These are phyloP conservation scores for Amanita brunnescens DNA, from an alignment of 768 basidiomycete species.

Conservation along the genomic window DNA sequence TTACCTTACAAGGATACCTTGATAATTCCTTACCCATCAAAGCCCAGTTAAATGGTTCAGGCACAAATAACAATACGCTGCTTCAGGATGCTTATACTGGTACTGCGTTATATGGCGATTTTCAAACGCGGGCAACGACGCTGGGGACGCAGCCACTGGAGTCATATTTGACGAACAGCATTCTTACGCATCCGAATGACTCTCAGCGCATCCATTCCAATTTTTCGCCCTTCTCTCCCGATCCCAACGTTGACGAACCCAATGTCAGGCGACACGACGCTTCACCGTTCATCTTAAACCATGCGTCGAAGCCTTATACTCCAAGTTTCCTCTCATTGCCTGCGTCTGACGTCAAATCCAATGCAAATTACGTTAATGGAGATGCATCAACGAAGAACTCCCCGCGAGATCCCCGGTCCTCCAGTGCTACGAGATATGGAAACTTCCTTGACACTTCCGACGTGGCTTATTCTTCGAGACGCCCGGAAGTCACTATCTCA, in stretches of 20 bases:
- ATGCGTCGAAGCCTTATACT: conserved; percentile 41
- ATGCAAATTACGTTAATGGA: conserved; percentile 4
- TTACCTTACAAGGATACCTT: conserved; percentile 34
- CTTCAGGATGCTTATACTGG: conserved; percentile 14
- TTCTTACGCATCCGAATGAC: conserved; percentile 15
- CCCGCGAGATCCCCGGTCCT: conserved; percentile 33
- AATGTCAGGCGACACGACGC: conserved; percentile 31
- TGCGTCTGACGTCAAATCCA: conserved; percentile 31
- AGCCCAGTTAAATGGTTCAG: conserved; percentile 12
- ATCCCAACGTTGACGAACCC: conserved; percentile 42
- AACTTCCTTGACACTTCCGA: conserved; percentile 36
- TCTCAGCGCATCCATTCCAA: conserved; percentile 27
- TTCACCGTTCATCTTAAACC: conserved; percentile 23
- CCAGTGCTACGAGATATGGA: conserved; percentile 37
- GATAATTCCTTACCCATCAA: conserved; percentile 11
- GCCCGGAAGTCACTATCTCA: conserved; percentile 42
- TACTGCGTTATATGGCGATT: conserved; percentile 8
- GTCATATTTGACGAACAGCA: background rate
- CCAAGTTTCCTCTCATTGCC: conserved; percentile 35
- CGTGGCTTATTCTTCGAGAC: conserved; percentile 29
- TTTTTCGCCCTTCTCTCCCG: conserved; percentile 79
- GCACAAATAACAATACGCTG: conserved; percentile 10
- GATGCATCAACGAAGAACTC: conserved; percentile 33
- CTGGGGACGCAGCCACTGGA: background rate
- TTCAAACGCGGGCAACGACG: conserved; percentile 1